Evolutionary conservation across 352 stramenopile genomes (phyloP).

Genomic region (Phytophthora sansomeana): DNA sequence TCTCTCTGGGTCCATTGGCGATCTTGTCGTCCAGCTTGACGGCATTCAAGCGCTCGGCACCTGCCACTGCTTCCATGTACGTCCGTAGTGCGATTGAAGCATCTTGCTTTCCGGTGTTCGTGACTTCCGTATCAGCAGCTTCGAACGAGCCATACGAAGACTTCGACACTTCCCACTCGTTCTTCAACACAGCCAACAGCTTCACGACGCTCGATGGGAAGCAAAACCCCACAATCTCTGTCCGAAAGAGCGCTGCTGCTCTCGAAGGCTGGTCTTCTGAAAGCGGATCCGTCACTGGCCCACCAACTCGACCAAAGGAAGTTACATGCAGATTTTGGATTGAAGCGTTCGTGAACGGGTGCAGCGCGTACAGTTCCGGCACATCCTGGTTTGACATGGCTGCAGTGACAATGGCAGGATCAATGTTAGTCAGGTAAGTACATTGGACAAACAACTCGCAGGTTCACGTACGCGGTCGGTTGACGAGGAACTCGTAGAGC

Average conservation of each 20-base stretch:
- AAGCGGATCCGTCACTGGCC: slow-evolving; percentile 13
- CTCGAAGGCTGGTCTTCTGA: slow-evolving; percentile 25
- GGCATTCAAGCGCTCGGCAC: slow-evolving; percentile 70
- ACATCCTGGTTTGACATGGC: slow-evolving; percentile 84
- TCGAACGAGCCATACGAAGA: slow-evolving; percentile 6
- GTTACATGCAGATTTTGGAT: slow-evolving; percentile 62
- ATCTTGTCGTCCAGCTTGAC: slow-evolving; percentile 46
- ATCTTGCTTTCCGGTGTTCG: slow-evolving; percentile 3
- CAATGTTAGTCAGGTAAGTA: background rate
- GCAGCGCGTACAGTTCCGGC: slow-evolving; percentile 56
- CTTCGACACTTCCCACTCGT: slow-evolving; percentile 30
- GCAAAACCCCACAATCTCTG: slow-evolving; percentile 69
- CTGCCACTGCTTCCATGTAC: slow-evolving; percentile 53
- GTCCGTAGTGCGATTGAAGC: slow-evolving; percentile 32
- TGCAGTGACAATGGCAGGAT: slow-evolving; percentile 24
- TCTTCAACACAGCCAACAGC: slow-evolving; percentile 53
- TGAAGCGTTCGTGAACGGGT: slow-evolving; percentile 70
- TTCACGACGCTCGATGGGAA: slow-evolving; percentile 45
- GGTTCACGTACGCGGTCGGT: slow-evolving; percentile 68
- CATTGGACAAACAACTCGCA: background rate
- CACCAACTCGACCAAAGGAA: slow-evolving; percentile 40
- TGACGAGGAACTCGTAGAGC: slow-evolving; percentile 82
- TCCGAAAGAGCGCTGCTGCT: slow-evolving; percentile 38
- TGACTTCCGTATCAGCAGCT: slow-evolving; percentile 5
- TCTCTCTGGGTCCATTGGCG: slow-evolving; percentile 6